Base-by-base conservation (phyloP, 2,329 filamentous ascomycete genomes). In the Trichoderma cornu-damae region DNA sequence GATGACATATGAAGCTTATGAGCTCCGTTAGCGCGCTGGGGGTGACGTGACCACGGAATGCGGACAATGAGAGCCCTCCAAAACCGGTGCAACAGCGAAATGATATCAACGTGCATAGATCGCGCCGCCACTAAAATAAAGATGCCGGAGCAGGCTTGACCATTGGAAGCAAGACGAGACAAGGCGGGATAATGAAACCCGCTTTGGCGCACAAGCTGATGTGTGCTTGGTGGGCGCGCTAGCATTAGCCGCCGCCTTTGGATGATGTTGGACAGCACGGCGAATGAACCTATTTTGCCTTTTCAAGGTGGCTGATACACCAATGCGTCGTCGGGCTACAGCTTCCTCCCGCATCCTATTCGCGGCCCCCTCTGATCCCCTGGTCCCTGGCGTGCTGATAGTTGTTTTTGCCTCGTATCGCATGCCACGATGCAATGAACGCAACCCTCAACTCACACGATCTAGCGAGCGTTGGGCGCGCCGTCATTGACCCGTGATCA, bases 241-340 rank as follows among this genome's bases (percentile, higher is more conserved):
- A 52, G 49, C 49, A 30, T 35, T 52, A 52, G 49, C 50, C 50
- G 50, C 50, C 50, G 50, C 22, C 37, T 44, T 26, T 44, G 18
- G n/a, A n/a, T n/a, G n/a, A 43, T 26, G 20, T n/a, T 30, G 7
- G 35, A 46, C 51, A 44, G 40, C 40, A 54, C 51, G 51, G 46
- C 28, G 48, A 38, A 30, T 37, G 14, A 38, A 35, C 42, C 42
- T 28, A 12, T 18, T 42, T 16, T 43, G 16, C 49, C 28, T 42
- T 26, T n/a, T 42, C 3, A 18, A 38, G 22, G 47, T 28, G 47
- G 47, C 47, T 53, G 38, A 53, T 28, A 37, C 32, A 38, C n/a
- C 32, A 44, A 46, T 46, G 42, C 16, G 32, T 47, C 30, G 16
- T 51, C 12, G 20, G 20, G 35, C 32, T 46, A 8, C n/a, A 24